Evolutionary conservation across 2,329 filamentous ascomycete genomes (phyloP).

Genomic region (Aspergillus fumigatiaffinis): DNA sequence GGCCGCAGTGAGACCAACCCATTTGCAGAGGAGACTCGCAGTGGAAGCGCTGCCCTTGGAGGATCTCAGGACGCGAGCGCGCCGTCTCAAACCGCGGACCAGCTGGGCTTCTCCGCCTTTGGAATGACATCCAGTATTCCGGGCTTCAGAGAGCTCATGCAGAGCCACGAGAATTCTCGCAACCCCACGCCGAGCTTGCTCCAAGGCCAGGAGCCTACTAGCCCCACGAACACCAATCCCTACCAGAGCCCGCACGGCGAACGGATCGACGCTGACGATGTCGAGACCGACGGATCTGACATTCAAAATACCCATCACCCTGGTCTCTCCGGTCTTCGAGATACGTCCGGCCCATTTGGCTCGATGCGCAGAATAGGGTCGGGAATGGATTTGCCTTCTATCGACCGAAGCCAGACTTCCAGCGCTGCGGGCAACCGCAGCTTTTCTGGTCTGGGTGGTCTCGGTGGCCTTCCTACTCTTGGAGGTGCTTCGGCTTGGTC

Average conservation of each 20-base stretch:
- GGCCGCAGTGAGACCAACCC: constrained; percentile 49
- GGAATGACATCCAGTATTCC: constrained; percentile 57
- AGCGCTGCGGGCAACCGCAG: constrained; percentile 72
- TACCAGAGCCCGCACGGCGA: constrained; percentile 87
- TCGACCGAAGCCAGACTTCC: constrained; percentile 89
- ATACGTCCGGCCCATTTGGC: constrained; percentile 53
- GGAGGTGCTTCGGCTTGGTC: constrained; percentile 46
- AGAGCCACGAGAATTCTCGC: constrained; percentile 55
- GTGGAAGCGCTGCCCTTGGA: constrained; percentile 65
- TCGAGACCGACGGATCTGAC: constrained; percentile 54
- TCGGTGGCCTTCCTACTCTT: constrained; percentile 53
- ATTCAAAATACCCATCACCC: constrained; percentile 50
- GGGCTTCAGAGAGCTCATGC: constrained; percentile 55
- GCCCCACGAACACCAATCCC: constrained; percentile 92
- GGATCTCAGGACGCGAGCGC: constrained; percentile 68
- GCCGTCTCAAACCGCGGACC: constrained; percentile 47
- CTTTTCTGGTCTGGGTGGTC: constrained; percentile 57
- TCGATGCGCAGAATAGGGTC: constrained; percentile 51
- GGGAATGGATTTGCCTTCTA: constrained; percentile 57
- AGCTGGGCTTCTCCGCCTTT: constrained; percentile 57
- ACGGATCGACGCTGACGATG: constrained; percentile 60
- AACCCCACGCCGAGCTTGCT: constrained; percentile 52
- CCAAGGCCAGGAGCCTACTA: constrained; percentile 65
- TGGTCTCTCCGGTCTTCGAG: constrained; percentile 51
- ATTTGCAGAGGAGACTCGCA: constrained; percentile 48